Percentiles rank a stretch among this genome's conserved stretches.
Conservation (phyloP, 23 red algal species). For the Pyropia haitanensis region DNA sequence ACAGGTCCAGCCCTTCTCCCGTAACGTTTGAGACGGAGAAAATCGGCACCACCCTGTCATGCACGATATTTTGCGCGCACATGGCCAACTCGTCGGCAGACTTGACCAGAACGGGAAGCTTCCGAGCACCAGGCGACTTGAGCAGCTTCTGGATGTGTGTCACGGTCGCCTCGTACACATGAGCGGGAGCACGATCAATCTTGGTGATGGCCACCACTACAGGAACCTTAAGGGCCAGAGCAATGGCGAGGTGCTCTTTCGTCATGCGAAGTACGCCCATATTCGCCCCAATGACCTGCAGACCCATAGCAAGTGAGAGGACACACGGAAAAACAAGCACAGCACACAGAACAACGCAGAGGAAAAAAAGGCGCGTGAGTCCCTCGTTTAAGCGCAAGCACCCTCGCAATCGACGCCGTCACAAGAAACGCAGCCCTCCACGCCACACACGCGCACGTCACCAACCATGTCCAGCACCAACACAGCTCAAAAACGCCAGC, state of each 20-base stretch:
- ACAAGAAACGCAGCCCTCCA: no score
- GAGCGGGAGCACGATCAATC: slow-evolving; percentile 72
- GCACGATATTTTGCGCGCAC: slow-evolving; percentile 81
- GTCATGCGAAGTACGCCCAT: slow-evolving; percentile 96
- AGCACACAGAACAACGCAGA: no score
- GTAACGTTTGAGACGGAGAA: slow-evolving; percentile 91
- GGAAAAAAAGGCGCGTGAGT: no score
- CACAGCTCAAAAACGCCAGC: no score
- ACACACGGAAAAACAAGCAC: no score
- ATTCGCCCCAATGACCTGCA: slow-evolving; percentile 65
- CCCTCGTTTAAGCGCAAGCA: no score
- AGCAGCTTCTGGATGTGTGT: slow-evolving; percentile 65
- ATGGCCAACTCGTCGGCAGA: slow-evolving; percentile 66
- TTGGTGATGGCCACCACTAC: slow-evolving; percentile 93
- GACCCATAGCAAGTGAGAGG: no score
- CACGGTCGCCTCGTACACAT: slow-evolving; percentile 76
- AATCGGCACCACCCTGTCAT: slow-evolving; percentile 96
- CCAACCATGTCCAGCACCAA: no score
- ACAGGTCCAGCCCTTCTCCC: slow-evolving; percentile 74
- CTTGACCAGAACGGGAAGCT: slow-evolving; percentile 88
- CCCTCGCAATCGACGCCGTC: no score
- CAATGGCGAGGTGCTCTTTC: slow-evolving; percentile 90
- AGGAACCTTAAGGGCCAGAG: slow-evolving; percentile 86
- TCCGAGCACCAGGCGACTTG: slow-evolving; percentile 88
- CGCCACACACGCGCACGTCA: no score